A percentile compares a stretch with the other conserved stretches of the same genome.
Evolutionary conservation across 441 rosid species (phyloP).

Genomic region (Jatropha multifida): DNA sequence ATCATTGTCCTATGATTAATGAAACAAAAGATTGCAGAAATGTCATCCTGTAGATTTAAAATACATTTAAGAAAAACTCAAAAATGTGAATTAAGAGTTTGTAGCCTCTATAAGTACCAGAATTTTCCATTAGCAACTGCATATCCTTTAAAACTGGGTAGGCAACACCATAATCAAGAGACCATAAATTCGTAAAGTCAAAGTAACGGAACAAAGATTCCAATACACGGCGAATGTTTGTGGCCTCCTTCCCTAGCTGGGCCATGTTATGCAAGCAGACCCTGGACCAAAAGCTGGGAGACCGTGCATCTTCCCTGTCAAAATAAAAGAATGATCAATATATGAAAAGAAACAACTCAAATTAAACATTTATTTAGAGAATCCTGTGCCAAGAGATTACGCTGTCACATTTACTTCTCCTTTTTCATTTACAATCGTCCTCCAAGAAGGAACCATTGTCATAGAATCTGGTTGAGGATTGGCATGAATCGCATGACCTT

Average conservation of each 20-base stretch:
- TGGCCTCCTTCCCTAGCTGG: slow-evolving; percentile 85
- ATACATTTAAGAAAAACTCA: not conserved
- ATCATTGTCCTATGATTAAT: not conserved
- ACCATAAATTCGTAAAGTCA: slow-evolving; percentile 69
- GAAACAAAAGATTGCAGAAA: slow-evolving; percentile 13
- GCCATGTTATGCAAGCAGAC: slow-evolving; percentile 93
- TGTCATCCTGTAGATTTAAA: slow-evolving; percentile 11
- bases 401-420: slow-evolving; percentile 70
- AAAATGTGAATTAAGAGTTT: slow-evolving; percentile 12
- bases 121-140: slow-evolving; percentile 74
- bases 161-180: slow-evolving; percentile 73
- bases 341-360: slow-evolving; percentile 14
- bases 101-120: slow-evolving; percentile 43
- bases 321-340: slow-evolving; percentile 24
- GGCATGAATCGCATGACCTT: slow-evolving; percentile 58
- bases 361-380: slow-evolving; percentile 18
- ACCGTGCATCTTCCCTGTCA: slow-evolving; percentile 68
- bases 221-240: slow-evolving; percentile 77
- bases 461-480: slow-evolving; percentile 42
- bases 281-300: slow-evolving; percentile 91
- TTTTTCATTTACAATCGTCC: slow-evolving; percentile 66
- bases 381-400: slow-evolving; percentile 49
- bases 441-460: slow-evolving; percentile 71
- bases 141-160: slow-evolving; percentile 76
- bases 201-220: slow-evolving; percentile 89